Evolutionary conservation across 2,329 filamentous ascomycete genomes (phyloP).

Genomic region (Rutstroemia sydowiana): DNA sequence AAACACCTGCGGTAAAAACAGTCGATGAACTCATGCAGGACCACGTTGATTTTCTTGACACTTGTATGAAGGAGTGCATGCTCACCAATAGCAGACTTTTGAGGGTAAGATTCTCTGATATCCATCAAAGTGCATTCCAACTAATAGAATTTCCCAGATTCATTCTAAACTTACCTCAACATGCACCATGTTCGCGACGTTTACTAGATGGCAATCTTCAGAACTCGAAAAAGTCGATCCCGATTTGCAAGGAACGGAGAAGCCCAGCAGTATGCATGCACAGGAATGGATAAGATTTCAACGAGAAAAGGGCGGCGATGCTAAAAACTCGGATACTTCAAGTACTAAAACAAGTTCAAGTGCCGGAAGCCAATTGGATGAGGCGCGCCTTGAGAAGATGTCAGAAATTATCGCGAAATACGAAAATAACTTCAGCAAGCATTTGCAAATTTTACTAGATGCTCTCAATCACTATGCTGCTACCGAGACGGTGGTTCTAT

Average conservation of each 20-base stretch:
- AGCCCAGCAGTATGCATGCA: constrained; percentile 51
- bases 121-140: neutral
- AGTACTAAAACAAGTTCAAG: constrained; percentile 14
- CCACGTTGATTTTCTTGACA: constrained; percentile 96
- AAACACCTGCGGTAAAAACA: constrained; percentile 49
- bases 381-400: constrained; percentile 37
- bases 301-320: constrained; percentile 34
- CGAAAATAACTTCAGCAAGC: constrained; percentile 85
- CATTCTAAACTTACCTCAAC: constrained; percentile 96
- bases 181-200: constrained; percentile 87
- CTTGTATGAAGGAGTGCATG: constrained; percentile 98
- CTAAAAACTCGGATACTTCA: constrained; percentile 33
- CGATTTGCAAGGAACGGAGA: constrained; percentile 55
- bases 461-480: constrained; percentile 95
- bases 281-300: constrained; percentile 56
- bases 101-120: constrained; percentile 49
- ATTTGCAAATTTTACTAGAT: constrained; percentile 89
- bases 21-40: constrained; percentile 99
- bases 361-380: constrained; percentile 17
- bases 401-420: constrained; percentile 86
- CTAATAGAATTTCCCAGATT: constrained; percentile 51
- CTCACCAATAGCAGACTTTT: constrained; percentile 92
- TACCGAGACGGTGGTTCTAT: constrained; percentile 88
- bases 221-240: constrained; percentile 80
- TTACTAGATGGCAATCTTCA: constrained; percentile 77